phyloP scores from a whole-genome alignment of 164 flowering plant genomes.

The Cinnamomum chago region DNA sequence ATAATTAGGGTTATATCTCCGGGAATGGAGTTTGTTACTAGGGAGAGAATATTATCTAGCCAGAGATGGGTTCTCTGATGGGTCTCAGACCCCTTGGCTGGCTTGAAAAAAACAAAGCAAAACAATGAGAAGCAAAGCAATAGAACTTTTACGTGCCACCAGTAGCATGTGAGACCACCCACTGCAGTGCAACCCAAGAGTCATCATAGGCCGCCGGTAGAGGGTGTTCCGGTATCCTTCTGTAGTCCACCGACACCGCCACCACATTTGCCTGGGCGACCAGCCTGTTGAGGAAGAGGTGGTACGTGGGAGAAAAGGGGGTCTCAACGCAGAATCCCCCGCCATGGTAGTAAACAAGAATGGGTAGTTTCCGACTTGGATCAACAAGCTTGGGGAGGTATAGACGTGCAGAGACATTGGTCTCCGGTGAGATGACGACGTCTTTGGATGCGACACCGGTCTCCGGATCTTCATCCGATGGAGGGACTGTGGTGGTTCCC shows the following conservation, averaged over 20 bases:
- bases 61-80: too few relatives aligned
- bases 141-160: background rate
- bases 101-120: too few relatives aligned
- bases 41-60: too few relatives aligned
- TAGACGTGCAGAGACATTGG: constrained; percentile 28
- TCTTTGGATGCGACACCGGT: constrained; percentile 51
- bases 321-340: constrained; percentile 4
- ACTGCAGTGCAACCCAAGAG: constrained; percentile 5
- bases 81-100: too few relatives aligned
- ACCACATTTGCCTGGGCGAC: background rate
- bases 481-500: constrained; percentile 14
- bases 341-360: constrained; percentile 9
- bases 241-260: constrained; percentile 6
- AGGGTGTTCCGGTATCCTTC: constrained; percentile 7
- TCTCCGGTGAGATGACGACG: constrained; percentile 17
- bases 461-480: constrained; percentile 22
- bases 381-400: constrained; percentile 28
- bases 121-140: too few relatives aligned
- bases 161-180: background rate
- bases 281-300: background rate
- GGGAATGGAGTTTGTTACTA: too few relatives aligned
- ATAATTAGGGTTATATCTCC: too few relatives aligned
- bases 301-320: background rate
- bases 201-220: constrained; percentile 8
- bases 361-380: background rate